Evolutionary conservation across 2,329 filamentous ascomycete genomes (phyloP), one percentile per base, ranked within the genome.

Genomic region (Cytospora mali): DNA sequence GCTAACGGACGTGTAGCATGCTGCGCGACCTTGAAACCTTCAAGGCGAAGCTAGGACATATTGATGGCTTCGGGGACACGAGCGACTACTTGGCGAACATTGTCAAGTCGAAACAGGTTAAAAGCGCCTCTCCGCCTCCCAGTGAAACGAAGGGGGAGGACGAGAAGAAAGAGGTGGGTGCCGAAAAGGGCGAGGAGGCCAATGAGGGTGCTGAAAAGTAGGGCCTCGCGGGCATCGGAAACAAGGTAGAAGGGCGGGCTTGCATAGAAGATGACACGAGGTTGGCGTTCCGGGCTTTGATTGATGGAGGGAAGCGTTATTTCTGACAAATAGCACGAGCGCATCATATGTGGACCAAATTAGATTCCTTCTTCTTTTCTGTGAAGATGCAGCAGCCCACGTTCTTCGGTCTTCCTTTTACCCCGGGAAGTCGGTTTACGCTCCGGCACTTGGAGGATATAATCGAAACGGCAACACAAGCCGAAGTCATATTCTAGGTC

Each of bases 11-110:
- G 1, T 23, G 6, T 10, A 95, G 92, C 71, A 88, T 97, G 80
- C 79, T 91, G 55, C 84, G 84, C 53, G 93, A 97, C 71, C 84
- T 92, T 18, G 86, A 93, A 61, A 85, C 88, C 68, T 89, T 97
- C 69, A 83, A 87, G 55, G 77, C 82, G 1, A 88, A 87, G 68
- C 82, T 97, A 7, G 82, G 86, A 68, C 93, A 91, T 71, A 84
- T 97, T 46, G 89, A 95, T 58, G 92, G 91, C 1, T 91, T 92
- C 64, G 88, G 84, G 11, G 88, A 93, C 67, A 80, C 91, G 3
- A 91, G 90, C 31, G 84, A 89, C 39, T 82, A 88, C 66, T 81
- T 97, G 6, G 76, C 88, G 14, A 83, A 84, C 23, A 82, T 92
- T 48, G 81, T 90, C 60, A 84, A 84, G 62, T 77, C 80, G 14